These are phyloP conservation scores for Takashimella tepidaria DNA, from an alignment of 1,284 basidiomycete species.

Conservation along the genomic window DNA sequence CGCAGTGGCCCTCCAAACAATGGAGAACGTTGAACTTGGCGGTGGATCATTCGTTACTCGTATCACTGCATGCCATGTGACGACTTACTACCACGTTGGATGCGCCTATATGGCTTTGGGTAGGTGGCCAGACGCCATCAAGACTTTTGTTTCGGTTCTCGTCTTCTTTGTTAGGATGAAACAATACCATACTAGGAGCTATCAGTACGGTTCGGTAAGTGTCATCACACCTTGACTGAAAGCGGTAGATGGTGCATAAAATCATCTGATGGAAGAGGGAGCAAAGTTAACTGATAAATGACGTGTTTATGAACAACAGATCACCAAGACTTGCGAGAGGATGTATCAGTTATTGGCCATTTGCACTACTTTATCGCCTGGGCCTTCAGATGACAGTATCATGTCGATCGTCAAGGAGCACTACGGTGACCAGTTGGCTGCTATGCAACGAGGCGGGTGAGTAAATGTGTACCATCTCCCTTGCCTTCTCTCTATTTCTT, in stretches of 20 bases:
- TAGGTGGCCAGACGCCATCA: slow-evolving; percentile 90
- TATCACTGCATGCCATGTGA: slow-evolving; percentile 88
- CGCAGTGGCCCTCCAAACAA: slow-evolving; percentile 82
- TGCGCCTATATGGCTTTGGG: slow-evolving; percentile 95
- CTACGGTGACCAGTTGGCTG: slow-evolving; percentile 82
- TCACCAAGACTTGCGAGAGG: slow-evolving; percentile 93
- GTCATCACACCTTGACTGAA: neutral
- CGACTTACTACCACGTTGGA: slow-evolving; percentile 81
- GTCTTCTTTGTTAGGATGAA: slow-evolving; percentile 90
- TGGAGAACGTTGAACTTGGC: slow-evolving; percentile 87
- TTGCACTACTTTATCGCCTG: slow-evolving; percentile 85
- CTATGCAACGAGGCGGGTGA: slow-evolving; percentile 71
- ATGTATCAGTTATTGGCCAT: slow-evolving; percentile 97
- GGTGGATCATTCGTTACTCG: slow-evolving; percentile 75
- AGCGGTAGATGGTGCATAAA: no score
- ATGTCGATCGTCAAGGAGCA: slow-evolving; percentile 88
- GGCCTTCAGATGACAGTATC: slow-evolving; percentile 87
- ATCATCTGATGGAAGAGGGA: no score
- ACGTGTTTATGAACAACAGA: slow-evolving; percentile 51
- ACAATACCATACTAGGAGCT: slow-evolving; percentile 91
- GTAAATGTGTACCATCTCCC: no score
- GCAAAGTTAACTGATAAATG: no score
- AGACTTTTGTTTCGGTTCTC: slow-evolving; percentile 84
- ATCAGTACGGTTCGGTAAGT: slow-evolving; percentile 88
- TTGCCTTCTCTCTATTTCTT: no score